Evolutionary conservation across 2,329 filamentous ascomycete genomes (phyloP).

Genomic region (Verticillium nubilum): DNA sequence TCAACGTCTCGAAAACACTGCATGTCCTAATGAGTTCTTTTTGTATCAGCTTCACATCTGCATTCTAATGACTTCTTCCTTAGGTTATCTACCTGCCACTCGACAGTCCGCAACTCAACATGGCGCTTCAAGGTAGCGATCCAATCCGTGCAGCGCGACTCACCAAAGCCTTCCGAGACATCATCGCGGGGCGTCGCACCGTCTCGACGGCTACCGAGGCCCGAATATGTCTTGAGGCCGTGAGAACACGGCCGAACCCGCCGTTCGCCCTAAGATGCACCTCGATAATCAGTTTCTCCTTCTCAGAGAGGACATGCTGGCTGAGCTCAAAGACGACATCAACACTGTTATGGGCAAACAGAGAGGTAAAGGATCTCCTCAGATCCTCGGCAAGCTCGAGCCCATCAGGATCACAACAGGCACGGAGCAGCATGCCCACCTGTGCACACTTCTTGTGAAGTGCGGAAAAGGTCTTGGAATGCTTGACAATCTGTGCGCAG

Average conservation of each 20-base stretch:
- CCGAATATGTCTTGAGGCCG: slow-evolving; percentile 20
- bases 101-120: neutral
- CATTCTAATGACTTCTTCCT: neutral
- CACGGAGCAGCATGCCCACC: slow-evolving; percentile 19
- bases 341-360: slow-evolving; percentile 44
- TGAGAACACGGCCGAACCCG: slow-evolving; percentile 14
- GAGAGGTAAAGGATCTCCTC: slow-evolving; percentile 31
- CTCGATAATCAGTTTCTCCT: slow-evolving; percentile 69
- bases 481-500: slow-evolving; percentile 22
- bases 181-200: slow-evolving; percentile 7
- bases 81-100: neutral
- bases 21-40: too few relatives aligned
- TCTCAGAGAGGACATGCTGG: slow-evolving; percentile 65
- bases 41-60: too few relatives aligned
- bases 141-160: slow-evolving; percentile 7
- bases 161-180: slow-evolving; percentile 7
- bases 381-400: slow-evolving; percentile 32
- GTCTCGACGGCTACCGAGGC: slow-evolving; percentile 13
- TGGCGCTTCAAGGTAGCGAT: neutral
- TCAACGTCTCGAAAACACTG: too few relatives aligned
- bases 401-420: slow-evolving; percentile 31
- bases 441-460: slow-evolving; percentile 29
- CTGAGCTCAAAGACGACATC: slow-evolving; percentile 58
- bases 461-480: slow-evolving; percentile 41
- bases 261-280: slow-evolving; percentile 40